phyloP scores from a whole-genome alignment of 148 eudicot genomes.

The Arctostaphylos glauca region DNA sequence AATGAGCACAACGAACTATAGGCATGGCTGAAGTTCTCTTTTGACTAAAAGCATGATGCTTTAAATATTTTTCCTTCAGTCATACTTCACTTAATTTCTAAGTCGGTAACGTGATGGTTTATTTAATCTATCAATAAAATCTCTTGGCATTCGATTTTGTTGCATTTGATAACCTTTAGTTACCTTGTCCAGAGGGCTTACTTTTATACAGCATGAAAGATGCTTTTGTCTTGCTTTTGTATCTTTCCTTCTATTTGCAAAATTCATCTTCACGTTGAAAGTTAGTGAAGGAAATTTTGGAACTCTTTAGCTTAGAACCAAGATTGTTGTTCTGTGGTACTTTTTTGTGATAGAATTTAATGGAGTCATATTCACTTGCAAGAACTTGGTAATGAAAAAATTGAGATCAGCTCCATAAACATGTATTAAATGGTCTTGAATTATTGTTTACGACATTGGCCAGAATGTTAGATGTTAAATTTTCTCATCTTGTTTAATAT shows the following conservation, averaged over 20 bases:
- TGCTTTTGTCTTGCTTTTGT: neutral
- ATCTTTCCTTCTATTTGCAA: neutral
- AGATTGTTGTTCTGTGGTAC: neutral
- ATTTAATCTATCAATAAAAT: too few species aligned
- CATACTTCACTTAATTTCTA: too few species aligned
- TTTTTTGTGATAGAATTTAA: neutral
- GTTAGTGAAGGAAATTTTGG: neutral
- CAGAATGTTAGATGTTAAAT: neutral
- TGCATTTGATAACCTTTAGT: too few species aligned
- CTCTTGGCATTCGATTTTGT: too few species aligned
- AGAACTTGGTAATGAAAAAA: neutral
- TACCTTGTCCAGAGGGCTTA: too few species aligned
- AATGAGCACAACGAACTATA: too few species aligned
- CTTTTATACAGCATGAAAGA: too few species aligned
- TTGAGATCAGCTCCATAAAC: neutral
- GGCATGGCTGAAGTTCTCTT: too few species aligned
- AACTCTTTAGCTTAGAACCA: neutral
- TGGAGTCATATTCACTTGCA: neutral
- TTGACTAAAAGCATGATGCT: too few species aligned
- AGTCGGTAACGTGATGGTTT: too few species aligned
- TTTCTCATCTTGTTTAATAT: neutral
- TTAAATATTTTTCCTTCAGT: too few species aligned
- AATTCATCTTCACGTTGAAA: neutral
- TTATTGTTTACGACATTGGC: neutral
- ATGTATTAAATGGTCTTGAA: constrained; percentile 2